Evolutionary conservation across 1,139 yeast genomes (phyloP).

Genomic region (Pichia sp.): DNA sequence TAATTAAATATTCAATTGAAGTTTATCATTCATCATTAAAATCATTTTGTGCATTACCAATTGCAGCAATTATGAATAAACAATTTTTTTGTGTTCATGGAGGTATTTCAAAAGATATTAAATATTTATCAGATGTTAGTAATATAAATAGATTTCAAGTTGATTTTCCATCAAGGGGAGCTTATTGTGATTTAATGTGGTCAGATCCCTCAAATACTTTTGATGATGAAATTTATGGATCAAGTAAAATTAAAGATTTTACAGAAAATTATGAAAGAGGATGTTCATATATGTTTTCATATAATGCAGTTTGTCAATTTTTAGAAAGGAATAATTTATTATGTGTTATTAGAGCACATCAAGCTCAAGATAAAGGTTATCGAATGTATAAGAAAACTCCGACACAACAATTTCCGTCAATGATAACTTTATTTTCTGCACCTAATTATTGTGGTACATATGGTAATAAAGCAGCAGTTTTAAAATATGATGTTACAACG

Average conservation of each 20-base stretch:
- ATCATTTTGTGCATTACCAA: slow-evolving; percentile 83
- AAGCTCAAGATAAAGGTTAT: slow-evolving; percentile 97
- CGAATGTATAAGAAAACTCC: slow-evolving; percentile 87
- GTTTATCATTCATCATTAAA: slow-evolving; percentile 72
- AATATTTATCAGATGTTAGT: slow-evolving; percentile 62
- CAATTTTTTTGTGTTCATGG: slow-evolving; percentile 98
- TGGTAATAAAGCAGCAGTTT: slow-evolving; percentile 92
- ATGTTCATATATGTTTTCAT: slow-evolving; percentile 87
- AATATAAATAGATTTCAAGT: slow-evolving; percentile 77
- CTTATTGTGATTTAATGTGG: slow-evolving; percentile 96
- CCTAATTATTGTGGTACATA: slow-evolving; percentile 93
- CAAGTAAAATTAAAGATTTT: slow-evolving; percentile 34
- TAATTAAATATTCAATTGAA: slow-evolving; percentile 66
- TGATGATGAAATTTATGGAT: slow-evolving; percentile 52
- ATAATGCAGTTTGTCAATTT: slow-evolving; percentile 77
- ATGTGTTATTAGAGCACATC: slow-evolving; percentile 90
- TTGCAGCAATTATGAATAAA: slow-evolving; percentile 90
- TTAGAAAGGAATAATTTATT: slow-evolving; percentile 73
- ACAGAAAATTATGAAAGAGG: slow-evolving; percentile 77
- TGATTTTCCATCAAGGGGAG: slow-evolving; percentile 82
- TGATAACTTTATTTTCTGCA: slow-evolving; percentile 90
- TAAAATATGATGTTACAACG: slow-evolving; percentile 84
- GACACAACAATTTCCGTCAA: slow-evolving; percentile 86
- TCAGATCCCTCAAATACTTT: slow-evolving; percentile 90
- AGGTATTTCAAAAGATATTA: slow-evolving; percentile 86